These are phyloP conservation scores for Saccharomyces hybrid DNA, from an alignment of 1,139 yeast species.

Conservation along the genomic window DNA sequence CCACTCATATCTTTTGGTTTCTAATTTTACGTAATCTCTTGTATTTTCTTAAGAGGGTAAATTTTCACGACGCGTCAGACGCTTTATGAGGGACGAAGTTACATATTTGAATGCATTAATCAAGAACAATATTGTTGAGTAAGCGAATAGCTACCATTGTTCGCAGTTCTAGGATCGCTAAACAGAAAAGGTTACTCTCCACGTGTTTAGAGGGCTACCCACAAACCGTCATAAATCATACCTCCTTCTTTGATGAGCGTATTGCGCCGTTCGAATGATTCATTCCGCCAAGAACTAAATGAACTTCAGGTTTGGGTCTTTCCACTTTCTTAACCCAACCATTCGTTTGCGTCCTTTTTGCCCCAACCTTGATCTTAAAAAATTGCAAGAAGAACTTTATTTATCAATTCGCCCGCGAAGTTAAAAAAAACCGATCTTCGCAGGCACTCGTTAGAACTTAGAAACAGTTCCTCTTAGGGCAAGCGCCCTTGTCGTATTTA, in stretches of 20 bases:
- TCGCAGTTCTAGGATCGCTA: neutral
- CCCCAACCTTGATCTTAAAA: neutral
- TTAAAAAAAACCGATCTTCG: neutral
- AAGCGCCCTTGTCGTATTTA: neutral
- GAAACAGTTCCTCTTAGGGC: neutral
- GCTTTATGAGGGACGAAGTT: neutral
- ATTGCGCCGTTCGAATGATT: neutral
- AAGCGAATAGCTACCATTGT: neutral
- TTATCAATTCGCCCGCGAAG: neutral
- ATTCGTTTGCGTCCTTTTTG: neutral
- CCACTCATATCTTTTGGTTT: neutral
- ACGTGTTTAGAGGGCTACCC: neutral
- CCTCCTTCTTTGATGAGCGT: neutral
- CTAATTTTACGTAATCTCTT: neutral
- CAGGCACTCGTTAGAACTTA: neutral
- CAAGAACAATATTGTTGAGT: neutral
- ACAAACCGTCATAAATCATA: neutral
- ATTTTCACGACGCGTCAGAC: neutral
- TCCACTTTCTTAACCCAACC: neutral
- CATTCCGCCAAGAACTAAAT: neutral
- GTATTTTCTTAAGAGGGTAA: neutral
- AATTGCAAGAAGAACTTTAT: neutral
- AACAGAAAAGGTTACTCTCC: neutral
- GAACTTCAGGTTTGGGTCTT: neutral
- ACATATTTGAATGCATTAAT: neutral